Evolutionary conservation across 441 rosid species (phyloP), one percentile per base, ranked within the genome.

Genomic region (Isatis lusitanica): DNA sequence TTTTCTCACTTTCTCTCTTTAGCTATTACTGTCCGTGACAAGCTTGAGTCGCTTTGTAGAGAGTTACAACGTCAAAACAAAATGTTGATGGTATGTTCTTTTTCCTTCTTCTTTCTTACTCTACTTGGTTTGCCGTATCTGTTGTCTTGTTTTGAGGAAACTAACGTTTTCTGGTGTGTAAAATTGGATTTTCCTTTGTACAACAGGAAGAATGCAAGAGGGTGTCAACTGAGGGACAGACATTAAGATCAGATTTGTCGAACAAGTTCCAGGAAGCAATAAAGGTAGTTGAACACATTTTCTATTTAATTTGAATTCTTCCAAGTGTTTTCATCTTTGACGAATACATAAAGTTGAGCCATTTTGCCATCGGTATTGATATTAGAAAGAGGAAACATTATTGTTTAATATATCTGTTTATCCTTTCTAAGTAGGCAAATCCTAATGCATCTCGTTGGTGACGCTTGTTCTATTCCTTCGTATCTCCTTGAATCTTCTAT

Each of bases 1-100:
- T 66, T 35, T 52, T 38, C 40, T 6, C 9, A n/a, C 24, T 75
- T 58, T 55, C 26, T 63, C 68, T 56, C 67, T 78, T 75, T 78
- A 94, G 98, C 96, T 70, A 73, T 85, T 76, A 79, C 88, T 50
- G 90, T 94, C 55, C 94, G 96, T 40, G 95, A 90, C 75, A 94
- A 87, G 81, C 94, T 94, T 61, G 96, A 91, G 81, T 91, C 95
- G 1, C 86, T 91, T 42, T 94, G 96, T 68, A 84, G 97, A 82
- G 97, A 94, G 83, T 83, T 91, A 63, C 97, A 90, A 75, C 91
- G 98, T 35, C 98, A 94, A 73, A 94, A 94, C 84, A 94, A 90
- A 85, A 74, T 90, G 86, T 75, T 91, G 67, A 94, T 91, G 98
- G 97, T 94, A 80, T 66, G 47, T 21, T 66, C 71, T 52, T 53